A percentile compares a stretch with the other conserved stretches of the same genome.
phyloP scores from a whole-genome alignment of 805 yeast species.

The Yamadazyma olivae region DNA sequence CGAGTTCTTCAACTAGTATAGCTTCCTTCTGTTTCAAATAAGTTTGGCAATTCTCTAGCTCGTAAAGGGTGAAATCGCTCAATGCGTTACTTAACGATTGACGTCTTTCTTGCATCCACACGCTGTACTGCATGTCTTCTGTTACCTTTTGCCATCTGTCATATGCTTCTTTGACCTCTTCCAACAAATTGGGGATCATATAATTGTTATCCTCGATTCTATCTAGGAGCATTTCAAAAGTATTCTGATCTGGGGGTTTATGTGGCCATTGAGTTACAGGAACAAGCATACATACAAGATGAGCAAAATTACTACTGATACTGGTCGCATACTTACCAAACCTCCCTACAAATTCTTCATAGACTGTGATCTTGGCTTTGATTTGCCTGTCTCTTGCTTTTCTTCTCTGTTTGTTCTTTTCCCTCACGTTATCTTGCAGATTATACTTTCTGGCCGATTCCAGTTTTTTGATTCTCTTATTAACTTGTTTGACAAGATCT shows the following conservation, averaged over 20 bases:
- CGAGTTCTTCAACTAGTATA: background rate
- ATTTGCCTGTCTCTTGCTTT: slow-evolving; percentile 6
- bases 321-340: slow-evolving; percentile 4
- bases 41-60: slow-evolving; percentile 2
- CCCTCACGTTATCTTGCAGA: slow-evolving; percentile 5
- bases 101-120: slow-evolving; percentile 7
- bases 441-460: slow-evolving; percentile 4
- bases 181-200: background rate
- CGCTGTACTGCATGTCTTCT: slow-evolving; percentile 3
- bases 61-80: slow-evolving; percentile 4
- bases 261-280: slow-evolving; percentile 9
- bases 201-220: background rate
- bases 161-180: background rate
- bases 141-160: slow-evolving; percentile 6
- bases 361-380: slow-evolving; percentile 6
- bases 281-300: slow-evolving; percentile 7
- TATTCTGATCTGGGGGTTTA: slow-evolving; percentile 6
- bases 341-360: slow-evolving; percentile 1
- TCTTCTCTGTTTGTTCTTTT: slow-evolving; percentile 6
- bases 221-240: background rate
- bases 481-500: slow-evolving; percentile 3
- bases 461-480: slow-evolving; percentile 1
- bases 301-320: slow-evolving; percentile 3
- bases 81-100: slow-evolving; percentile 3
- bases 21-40: background rate